phyloP scores from a whole-genome alignment of 108 stramenopile genomes.

The Cyclotella baltica region DNA sequence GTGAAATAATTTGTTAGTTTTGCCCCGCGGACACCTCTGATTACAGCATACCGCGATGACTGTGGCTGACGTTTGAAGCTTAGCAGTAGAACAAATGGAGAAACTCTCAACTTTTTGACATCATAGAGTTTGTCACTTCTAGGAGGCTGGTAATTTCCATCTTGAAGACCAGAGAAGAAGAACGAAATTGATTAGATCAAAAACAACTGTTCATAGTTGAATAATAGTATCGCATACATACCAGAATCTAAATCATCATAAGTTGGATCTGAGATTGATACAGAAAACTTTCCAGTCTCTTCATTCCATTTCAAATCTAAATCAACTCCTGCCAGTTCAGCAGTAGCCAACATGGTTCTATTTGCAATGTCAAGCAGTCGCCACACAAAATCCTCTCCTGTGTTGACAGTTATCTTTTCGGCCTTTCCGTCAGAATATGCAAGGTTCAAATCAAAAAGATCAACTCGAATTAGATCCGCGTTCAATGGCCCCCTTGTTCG shows the following conservation, averaged over 20 bases:
- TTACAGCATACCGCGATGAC: constrained; percentile 62
- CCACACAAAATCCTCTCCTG: constrained; percentile 89
- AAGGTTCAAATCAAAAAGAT: constrained; percentile 80
- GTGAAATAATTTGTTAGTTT: constrained; percentile 85
- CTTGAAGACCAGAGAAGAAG: not conserved
- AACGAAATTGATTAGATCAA: not conserved
- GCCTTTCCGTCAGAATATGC: constrained; percentile 73
- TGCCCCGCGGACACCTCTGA: constrained; percentile 63
- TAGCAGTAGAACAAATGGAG: constrained; percentile 75
- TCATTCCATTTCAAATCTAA: constrained; percentile 75
- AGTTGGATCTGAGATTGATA: constrained; percentile 60
- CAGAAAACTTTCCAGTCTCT: constrained; percentile 68
- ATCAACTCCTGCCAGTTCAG: constrained; percentile 71
- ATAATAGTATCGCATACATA: constrained; percentile 3
- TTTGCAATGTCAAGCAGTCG: constrained; percentile 78
- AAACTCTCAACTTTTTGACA: constrained; percentile 71
- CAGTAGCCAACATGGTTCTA: constrained; percentile 71
- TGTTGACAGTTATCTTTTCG: constrained; percentile 72
- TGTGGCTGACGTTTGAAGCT: constrained; percentile 86
- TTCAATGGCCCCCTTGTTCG: constrained; percentile 73
- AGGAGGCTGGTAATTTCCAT: constrained; percentile 70
- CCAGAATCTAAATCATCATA: constrained; percentile 50
- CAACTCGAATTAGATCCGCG: constrained; percentile 78
- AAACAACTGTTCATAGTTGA: not conserved
- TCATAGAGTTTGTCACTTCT: constrained; percentile 74